Conservation (phyloP, 108 stramenopile genomes). For the Skeletonema tropicum region DNA sequence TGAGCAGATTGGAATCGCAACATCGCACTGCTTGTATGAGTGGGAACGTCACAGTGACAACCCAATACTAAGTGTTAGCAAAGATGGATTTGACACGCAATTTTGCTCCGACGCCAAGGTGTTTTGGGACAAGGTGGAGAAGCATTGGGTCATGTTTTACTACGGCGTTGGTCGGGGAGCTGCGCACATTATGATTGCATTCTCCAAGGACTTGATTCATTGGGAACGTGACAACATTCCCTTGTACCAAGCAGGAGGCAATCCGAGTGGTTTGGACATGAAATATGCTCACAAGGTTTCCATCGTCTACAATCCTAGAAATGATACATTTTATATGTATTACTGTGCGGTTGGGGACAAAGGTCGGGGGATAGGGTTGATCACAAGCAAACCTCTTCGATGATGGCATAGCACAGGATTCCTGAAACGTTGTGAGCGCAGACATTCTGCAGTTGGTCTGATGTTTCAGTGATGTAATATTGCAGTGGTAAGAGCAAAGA, state of each 20-base stretch:
- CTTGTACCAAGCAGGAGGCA: slow-evolving; percentile 32
- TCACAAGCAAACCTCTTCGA: slow-evolving; percentile 20
- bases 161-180: slow-evolving; percentile 48
- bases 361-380: slow-evolving; percentile 50
- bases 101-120: slow-evolving; percentile 49
- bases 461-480: too few species aligned
- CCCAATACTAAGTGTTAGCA: slow-evolving; percentile 30
- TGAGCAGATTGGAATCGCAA: slow-evolving; percentile 50
- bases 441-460: too few species aligned
- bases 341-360: slow-evolving; percentile 49
- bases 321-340: slow-evolving; percentile 33
- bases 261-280: slow-evolving; percentile 43
- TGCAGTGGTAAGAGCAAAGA: too few species aligned
- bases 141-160: slow-evolving; percentile 51
- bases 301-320: slow-evolving; percentile 14
- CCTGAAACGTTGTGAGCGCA: too few species aligned
- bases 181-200: slow-evolving; percentile 50
- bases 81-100: slow-evolving; percentile 25
- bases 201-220: slow-evolving; percentile 46
- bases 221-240: slow-evolving; percentile 39
- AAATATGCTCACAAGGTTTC: slow-evolving; percentile 50
- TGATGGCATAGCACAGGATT: too few species aligned
- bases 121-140: slow-evolving; percentile 24
- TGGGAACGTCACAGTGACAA: slow-evolving; percentile 41
- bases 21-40: slow-evolving; percentile 25